phyloP scores from a whole-genome alignment of 768 basidiomycete species.

The Trametes maxima region DNA sequence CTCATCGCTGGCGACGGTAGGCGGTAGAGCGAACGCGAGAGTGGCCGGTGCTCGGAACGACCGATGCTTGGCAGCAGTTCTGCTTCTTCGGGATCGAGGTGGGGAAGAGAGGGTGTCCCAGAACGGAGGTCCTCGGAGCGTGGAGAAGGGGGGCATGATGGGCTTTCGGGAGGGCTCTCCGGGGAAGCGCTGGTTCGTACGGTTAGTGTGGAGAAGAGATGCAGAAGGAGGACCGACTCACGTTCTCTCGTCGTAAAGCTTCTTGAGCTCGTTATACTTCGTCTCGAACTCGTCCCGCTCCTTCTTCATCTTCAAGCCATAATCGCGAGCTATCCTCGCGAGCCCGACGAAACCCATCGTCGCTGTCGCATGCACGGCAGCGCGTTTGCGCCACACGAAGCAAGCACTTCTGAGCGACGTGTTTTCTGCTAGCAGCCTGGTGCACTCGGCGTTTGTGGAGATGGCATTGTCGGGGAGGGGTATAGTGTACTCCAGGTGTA shows the following conservation, averaged over 20 bases:
- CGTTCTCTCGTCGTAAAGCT: slow-evolving; percentile 28
- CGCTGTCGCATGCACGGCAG: slow-evolving; percentile 35
- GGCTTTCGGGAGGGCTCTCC: slow-evolving; percentile 7
- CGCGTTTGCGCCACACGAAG: slow-evolving; percentile 37
- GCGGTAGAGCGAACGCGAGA: slow-evolving; percentile 24
- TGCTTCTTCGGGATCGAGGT: slow-evolving; percentile 14
- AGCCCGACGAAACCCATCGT: slow-evolving; percentile 37
- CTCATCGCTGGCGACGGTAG: slow-evolving; percentile 27
- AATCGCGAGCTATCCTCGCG: slow-evolving; percentile 34
- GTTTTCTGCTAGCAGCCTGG: slow-evolving; percentile 31
- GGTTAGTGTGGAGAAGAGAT: neutral
- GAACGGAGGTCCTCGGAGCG: slow-evolving; percentile 14
- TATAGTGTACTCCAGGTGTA: slow-evolving; percentile 49
- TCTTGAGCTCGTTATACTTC: slow-evolving; percentile 32
- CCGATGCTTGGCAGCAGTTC: slow-evolving; percentile 18
- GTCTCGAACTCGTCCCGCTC: slow-evolving; percentile 32
- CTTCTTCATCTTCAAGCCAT: slow-evolving; percentile 31
- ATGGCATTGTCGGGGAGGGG: slow-evolving; percentile 8
- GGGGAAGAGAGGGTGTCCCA: slow-evolving; percentile 3
- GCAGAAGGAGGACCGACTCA: slow-evolving; percentile 9
- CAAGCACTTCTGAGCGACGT: slow-evolving; percentile 31
- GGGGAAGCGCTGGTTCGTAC: neutral
- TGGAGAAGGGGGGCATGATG: slow-evolving; percentile 11
- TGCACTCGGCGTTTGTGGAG: slow-evolving; percentile 23
- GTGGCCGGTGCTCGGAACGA: slow-evolving; percentile 6